Conservation (phyloP, 139 green algal species). For the Chlorella sorokiniana region DNA sequence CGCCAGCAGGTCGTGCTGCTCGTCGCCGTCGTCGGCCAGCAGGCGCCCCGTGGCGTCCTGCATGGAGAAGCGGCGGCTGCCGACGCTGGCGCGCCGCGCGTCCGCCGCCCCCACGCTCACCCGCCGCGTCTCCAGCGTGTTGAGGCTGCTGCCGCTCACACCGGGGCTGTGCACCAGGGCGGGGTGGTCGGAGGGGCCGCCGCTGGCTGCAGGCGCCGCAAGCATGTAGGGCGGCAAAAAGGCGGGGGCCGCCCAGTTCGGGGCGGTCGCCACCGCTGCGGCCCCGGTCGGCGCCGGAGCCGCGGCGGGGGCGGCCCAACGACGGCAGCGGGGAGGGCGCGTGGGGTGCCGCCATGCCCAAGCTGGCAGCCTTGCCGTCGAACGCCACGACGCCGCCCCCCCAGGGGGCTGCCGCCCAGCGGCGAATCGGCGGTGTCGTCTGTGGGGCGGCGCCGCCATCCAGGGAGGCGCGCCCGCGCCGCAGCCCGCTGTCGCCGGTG, state of each 20-base stretch:
- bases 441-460: neutral
- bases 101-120: constrained; percentile 27
- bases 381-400: neutral
- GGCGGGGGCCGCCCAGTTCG: constrained; percentile 38
- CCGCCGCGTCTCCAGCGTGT: constrained; percentile 39
- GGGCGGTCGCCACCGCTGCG: neutral
- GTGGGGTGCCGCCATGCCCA: neutral
- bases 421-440: constrained; percentile 28
- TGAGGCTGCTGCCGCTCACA: constrained; percentile 40
- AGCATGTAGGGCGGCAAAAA: constrained; percentile 45
- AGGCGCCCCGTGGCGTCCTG: constrained; percentile 38
- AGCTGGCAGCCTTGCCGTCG: neutral
- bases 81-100: constrained; percentile 29
- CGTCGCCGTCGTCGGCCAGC: constrained; percentile 21
- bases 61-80: constrained; percentile 26
- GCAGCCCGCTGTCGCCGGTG: constrained; percentile 22
- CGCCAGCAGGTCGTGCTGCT: neutral
- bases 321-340: neutral
- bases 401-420: neutral
- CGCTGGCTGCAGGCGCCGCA: neutral
- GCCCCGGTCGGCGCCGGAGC: neutral
- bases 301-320: neutral
- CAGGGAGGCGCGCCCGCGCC: neutral
- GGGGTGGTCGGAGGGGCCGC: constrained; percentile 36
- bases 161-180: constrained; percentile 43